Percentiles rank a stretch among this genome's conserved stretches.
phyloP scores from a whole-genome alignment of 257 asterid genomes.

The Primulina tabacum region DNA sequence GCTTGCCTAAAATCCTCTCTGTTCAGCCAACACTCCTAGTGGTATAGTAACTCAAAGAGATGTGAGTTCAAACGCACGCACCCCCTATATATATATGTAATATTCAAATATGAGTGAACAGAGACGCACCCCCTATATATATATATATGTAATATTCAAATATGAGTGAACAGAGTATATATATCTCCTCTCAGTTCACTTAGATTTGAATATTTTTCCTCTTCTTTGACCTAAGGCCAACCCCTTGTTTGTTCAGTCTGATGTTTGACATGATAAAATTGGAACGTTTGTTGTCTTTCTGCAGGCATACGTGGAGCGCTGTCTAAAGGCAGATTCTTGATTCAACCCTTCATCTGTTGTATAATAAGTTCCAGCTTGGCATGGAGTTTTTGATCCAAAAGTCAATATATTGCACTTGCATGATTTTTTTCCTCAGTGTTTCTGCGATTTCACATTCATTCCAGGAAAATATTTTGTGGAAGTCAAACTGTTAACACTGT shows the following conservation, averaged over 20 bases:
- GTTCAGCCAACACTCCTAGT: neutral
- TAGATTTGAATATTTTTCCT: neutral
- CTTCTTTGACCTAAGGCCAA: no score
- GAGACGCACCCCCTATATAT: no score
- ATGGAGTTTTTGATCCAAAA: conserved; percentile 8
- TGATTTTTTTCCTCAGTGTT: neutral
- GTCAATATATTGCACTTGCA: neutral
- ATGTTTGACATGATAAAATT: neutral
- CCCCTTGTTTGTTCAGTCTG: neutral
- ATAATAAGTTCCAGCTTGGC: neutral
- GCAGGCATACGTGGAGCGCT: conserved; percentile 43
- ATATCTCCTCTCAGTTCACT: neutral
- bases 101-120: no score
- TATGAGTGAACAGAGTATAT: no score
- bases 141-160: no score
- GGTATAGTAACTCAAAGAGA: neutral
- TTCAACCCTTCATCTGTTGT: conserved; percentile 2
- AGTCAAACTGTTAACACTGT: neutral
- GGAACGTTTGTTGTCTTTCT: neutral
- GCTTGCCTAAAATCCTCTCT: neutral
- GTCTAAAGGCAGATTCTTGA: conserved; percentile 29
- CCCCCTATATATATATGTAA: no score
- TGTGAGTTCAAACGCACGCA: no score
- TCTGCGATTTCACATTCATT: conserved; percentile 1
- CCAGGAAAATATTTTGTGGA: conserved; percentile 19